Base-by-base conservation (phyloP, 306 rosid genomes). In the Gastrolobium bilobum region DNA sequence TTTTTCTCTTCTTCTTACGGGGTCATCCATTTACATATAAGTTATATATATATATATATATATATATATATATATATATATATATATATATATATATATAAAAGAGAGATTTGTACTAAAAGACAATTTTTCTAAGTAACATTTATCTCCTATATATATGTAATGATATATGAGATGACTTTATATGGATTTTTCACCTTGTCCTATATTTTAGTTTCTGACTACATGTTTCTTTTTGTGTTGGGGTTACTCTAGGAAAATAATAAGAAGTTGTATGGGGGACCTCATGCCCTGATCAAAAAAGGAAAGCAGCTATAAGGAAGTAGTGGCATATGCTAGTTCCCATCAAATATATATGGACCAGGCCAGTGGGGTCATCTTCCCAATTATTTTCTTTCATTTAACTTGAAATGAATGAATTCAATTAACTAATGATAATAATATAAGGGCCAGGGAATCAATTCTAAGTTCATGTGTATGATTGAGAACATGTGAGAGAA, bases 401-500 rank as follows among this genome's bases (percentile, higher is more conserved):
- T 48, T 4, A 57, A 13, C 26, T 20, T 20, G 58, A 83, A 57
- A 71, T 64, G 14, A 52, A 37, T 56, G 71, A 14, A 40, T 71
- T 79, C 10, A 46, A 44, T 78, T 53, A 54, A 71, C 11, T 35
- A 51, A 71, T 35, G 50, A 71, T 51, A 50, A 52, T 71, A 71
- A 68, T 42, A 26, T 15, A 47, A 67, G 61, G 64, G 54, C 0
- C 3, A 15, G 54, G 79, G 80, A 83, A 85, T 85, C 74, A 58
- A 80, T 53, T 63, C 39, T 4, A 0, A 31, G 68, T 10, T 73
- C 46, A 77, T 78, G 53, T 83, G 73, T 61, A 82, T 86, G 85
- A 82, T 85, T 81, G 81, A 79, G 70, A 66, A 66, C 91, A 88
- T 81, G 89, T 86, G 89, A 85, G 79, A 80, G 80, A 88, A 88